A percentile compares a stretch with the other conserved stretches of the same genome.
phyloP scores from a whole-genome alignment of 176 grass and related monocot genomes.

The Musa schizocarpa region DNA sequence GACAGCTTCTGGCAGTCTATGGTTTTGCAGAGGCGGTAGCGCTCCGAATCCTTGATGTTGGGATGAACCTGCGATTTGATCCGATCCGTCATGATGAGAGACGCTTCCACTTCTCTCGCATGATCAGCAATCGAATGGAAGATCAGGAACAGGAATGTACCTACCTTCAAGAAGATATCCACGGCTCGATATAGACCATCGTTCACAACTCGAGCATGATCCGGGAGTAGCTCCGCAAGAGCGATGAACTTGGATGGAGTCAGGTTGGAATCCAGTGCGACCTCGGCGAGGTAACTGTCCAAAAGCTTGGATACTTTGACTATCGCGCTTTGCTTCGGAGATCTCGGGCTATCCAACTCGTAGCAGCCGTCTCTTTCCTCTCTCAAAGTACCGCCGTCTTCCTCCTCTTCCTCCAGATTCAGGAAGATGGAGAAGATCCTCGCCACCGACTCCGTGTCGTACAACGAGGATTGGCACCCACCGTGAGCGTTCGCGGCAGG shows the following conservation, averaged over 20 bases:
- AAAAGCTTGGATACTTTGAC: slow-evolving; percentile 80
- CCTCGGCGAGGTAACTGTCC: slow-evolving; percentile 89
- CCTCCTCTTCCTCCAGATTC: slow-evolving; percentile 50
- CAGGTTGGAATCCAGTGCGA: slow-evolving; percentile 84
- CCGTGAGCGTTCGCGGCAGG: slow-evolving; percentile 20
- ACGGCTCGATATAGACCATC: slow-evolving; percentile 87
- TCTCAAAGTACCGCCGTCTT: slow-evolving; percentile 7
- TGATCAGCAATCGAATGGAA: not conserved
- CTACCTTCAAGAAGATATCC: slow-evolving; percentile 93
- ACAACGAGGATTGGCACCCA: slow-evolving; percentile 36
- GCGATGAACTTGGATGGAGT: slow-evolving; percentile 70
- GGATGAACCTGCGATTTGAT: slow-evolving; percentile 57
- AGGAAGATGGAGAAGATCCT: slow-evolving; percentile 74
- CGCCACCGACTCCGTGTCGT: slow-evolving; percentile 67
- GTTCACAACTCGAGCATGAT: slow-evolving; percentile 78
- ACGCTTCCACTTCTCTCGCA: not conserved
- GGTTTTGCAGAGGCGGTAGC: slow-evolving; percentile 81
- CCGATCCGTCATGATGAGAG: not conserved
- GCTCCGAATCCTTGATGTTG: slow-evolving; percentile 87
- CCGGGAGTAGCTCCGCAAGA: slow-evolving; percentile 70
- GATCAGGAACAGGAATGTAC: not conserved
- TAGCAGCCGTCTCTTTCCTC: slow-evolving; percentile 34
- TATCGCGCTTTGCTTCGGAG: slow-evolving; percentile 62
- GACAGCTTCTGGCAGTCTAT: slow-evolving; percentile 93
- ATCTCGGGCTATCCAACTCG: slow-evolving; percentile 59